Evolutionary conservation across 768 basidiomycete species (phyloP), one percentile per base, ranked within the genome.

Genomic region (Termitomyces sp.): DNA sequence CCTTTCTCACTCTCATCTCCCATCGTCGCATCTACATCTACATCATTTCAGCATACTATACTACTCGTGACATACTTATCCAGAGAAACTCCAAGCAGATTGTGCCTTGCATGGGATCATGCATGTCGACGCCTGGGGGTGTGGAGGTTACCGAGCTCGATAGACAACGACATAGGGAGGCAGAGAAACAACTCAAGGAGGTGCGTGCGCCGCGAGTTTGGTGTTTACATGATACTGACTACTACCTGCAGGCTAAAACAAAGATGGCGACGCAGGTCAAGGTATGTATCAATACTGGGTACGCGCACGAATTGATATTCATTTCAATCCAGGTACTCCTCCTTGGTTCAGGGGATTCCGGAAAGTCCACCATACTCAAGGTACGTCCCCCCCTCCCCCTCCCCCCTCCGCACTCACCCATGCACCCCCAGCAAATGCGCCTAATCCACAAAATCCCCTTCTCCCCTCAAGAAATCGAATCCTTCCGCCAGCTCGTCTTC

Each of bases 371-470:
- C 9, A 80, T 97, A 64, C 79, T 94, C 68, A 94, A 94, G 78
- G 88, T 88, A 57, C 41, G 67, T 55, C n/a, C n/a, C n/a, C n/a
- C n/a, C n/a, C n/a, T n/a, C n/a, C n/a, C n/a, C n/a, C n/a, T n/a
- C n/a, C n/a, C n/a, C n/a, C n/a, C n/a, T n/a, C n/a, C n/a, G n/a
- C n/a, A n/a, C 31, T 41, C 20, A 35, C 11, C 25, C 20, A 42
- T 18, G n/a, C n/a, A n/a, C n/a, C n/a, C n/a, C 20, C 56, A 94
- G 89, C 94, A 98, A 88, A 98, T 98, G 95, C 86, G 94, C 36
- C 76, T 97, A 36, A 97, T 99, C 47, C 95, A 98, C 71, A 82
- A 84, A 55, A 76, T 92, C 1, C 88, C 91, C 0, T 99, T 97
- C 72, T 82, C 86, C 0, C 49, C 81, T 0, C 80, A 84, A 63